These are phyloP conservation scores for Sporothrix mexicana DNA, from an alignment of 2,329 filamentous ascomycete species.

Conservation along the genomic window DNA sequence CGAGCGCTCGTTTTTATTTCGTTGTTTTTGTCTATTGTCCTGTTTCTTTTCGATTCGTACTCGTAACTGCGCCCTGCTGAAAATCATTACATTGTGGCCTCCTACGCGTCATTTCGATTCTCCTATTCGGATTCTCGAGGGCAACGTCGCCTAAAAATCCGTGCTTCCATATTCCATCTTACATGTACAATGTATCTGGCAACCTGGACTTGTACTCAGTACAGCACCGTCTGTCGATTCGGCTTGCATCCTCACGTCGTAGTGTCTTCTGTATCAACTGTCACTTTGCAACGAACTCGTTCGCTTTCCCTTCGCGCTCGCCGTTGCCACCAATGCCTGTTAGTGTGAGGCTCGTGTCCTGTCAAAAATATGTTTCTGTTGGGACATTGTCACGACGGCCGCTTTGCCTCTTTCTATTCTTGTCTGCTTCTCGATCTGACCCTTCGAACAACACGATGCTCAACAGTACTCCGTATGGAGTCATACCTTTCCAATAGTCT, in stretches of 20 bases:
- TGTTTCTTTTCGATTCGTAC: background rate
- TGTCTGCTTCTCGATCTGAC: background rate
- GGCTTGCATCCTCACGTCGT: constrained; percentile 17
- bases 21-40: background rate
- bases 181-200: too few relatives aligned
- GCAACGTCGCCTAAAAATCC: background rate
- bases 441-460: background rate
- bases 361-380: background rate
- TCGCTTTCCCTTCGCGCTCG: background rate
- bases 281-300: background rate
- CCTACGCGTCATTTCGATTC: constrained; percentile 8
- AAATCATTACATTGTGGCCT: background rate
- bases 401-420: too few relatives aligned
- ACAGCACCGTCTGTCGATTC: background rate
- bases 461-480: too few relatives aligned
- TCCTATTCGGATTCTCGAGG: constrained; percentile 3
- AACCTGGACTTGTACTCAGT: too few relatives aligned
- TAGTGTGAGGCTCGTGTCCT: constrained; percentile 14
- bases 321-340: constrained; percentile 10
- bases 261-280: background rate
- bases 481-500: background rate
- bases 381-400: too few relatives aligned
- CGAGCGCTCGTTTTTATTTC: background rate
- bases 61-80: constrained; percentile 4
- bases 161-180: background rate